Evolutionary conservation across 345 rosid species (phyloP).

Genomic region (Rhizophora mangle): DNA sequence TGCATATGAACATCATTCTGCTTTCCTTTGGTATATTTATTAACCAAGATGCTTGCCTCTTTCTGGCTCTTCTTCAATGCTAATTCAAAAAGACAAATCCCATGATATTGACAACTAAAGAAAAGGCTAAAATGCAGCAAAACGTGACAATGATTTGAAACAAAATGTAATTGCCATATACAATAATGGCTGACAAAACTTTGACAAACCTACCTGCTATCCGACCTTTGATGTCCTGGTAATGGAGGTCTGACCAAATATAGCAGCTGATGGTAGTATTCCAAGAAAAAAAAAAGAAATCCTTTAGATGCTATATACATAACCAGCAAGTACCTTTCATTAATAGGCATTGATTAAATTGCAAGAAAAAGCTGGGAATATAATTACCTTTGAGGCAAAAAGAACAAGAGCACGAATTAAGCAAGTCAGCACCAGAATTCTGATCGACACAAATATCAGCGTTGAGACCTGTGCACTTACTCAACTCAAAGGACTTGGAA

Average conservation of each 20-base stretch:
- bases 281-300: conserved; percentile 9
- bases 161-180: conserved; percentile 5
- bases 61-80: conserved; percentile 83
- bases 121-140: neutral
- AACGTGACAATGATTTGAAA: conserved; percentile 4
- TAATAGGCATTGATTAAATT: neutral
- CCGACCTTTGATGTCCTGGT: conserved; percentile 84
- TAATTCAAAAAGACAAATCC: conserved; percentile 18
- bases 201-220: conserved; percentile 45
- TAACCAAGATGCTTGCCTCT: conserved; percentile 55
- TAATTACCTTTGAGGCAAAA: conserved; percentile 76
- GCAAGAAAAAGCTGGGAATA: neutral
- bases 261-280: conserved; percentile 60
- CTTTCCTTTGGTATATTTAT: conserved; percentile 45
- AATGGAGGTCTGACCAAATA: conserved; percentile 91
- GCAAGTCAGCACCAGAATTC: conserved; percentile 39
- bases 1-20: conserved; percentile 32
- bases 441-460: conserved; percentile 33
- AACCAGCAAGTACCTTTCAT: neutral
- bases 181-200: neutral
- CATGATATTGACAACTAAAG: neutral
- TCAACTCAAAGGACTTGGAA: conserved; percentile 48
- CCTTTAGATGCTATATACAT: conserved; percentile 8
- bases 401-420: conserved; percentile 69
- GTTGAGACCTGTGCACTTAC: conserved; percentile 43